A percentile compares a stretch with the other conserved stretches of the same genome.
Conservation (phyloP, 352 stramenopile genomes). For the Thalassiosira gravida region DNA sequence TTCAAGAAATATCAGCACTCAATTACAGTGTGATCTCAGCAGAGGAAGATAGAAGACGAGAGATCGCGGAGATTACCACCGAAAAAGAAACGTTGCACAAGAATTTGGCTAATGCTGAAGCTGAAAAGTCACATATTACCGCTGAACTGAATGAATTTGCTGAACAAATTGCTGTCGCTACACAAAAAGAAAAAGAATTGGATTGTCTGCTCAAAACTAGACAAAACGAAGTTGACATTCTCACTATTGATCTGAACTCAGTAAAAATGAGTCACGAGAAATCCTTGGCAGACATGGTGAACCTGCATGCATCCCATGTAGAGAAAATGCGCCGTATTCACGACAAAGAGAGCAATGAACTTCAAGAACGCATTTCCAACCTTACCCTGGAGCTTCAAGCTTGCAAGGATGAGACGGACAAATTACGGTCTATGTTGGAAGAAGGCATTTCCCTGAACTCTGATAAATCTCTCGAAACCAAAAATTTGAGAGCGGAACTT, state of each 20-base stretch:
- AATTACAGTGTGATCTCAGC: neutral
- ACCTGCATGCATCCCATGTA: constrained; percentile 1
- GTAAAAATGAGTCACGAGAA: constrained; percentile 20
- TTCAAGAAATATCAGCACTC: neutral
- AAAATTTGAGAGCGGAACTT: constrained; percentile 11
- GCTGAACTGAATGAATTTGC: constrained; percentile 9
- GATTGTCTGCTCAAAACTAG: constrained; percentile 11
- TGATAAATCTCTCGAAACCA: constrained; percentile 23
- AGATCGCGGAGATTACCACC: neutral
- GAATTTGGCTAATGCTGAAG: neutral
- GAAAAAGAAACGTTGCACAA: neutral
- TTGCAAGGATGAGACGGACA: constrained; percentile 24
- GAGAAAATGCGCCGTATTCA: constrained; percentile 19
- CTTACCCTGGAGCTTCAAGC: constrained; percentile 34
- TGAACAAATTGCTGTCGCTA: neutral
- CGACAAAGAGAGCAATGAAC: constrained; percentile 24
- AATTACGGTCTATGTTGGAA: constrained; percentile 21
- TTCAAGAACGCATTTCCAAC: constrained; percentile 20
- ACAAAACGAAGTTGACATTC: constrained; percentile 18
- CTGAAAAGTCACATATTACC: neutral
- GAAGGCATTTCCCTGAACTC: constrained; percentile 19
- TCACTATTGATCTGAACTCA: constrained; percentile 12
- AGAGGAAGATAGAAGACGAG: neutral
- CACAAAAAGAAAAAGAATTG: constrained; percentile 8
- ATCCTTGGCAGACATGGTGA: constrained; percentile 28